A percentile compares a stretch with the other conserved stretches of the same genome.
Conservation (phyloP, 768 basidiomycete genomes). For the Gloeopeniophorella convolvens region DNA sequence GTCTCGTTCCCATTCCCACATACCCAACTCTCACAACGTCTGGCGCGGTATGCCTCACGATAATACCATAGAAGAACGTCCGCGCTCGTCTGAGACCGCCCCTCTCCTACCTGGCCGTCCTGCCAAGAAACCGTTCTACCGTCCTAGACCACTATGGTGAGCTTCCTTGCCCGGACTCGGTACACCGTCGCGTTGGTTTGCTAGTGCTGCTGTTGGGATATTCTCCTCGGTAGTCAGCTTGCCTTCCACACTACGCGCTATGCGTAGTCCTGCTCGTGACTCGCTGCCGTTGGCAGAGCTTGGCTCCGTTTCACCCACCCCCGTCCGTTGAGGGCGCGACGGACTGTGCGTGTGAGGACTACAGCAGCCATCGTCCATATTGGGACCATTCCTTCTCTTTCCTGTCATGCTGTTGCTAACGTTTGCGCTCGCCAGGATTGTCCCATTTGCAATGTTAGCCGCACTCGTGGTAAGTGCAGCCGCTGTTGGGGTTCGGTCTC, state of each 20-base stretch:
- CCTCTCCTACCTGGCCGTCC: constrained; percentile 18
- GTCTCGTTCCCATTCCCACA: neutral
- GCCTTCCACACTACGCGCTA: no score
- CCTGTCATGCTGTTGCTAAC: neutral
- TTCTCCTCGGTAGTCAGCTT: no score
- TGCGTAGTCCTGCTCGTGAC: no score
- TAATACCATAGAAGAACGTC: constrained; percentile 3
- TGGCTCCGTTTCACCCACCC: no score
- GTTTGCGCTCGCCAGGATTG: constrained; percentile 43
- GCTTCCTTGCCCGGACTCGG: neutral
- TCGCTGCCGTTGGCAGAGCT: no score
- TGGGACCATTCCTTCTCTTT: no score
- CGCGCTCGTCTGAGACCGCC: constrained; percentile 12
- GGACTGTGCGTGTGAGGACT: no score
- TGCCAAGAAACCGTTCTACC: constrained; percentile 42
- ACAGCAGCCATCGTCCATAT: no score
- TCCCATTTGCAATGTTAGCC: constrained; percentile 60
- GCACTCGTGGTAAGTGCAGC: constrained; percentile 53
- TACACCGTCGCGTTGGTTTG: neutral
- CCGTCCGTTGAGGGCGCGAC: no score
- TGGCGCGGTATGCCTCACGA: neutral
- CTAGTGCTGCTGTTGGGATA: no score
- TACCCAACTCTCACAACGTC: neutral
- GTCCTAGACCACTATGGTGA: constrained; percentile 44
- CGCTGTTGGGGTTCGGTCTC: neutral